Conservation (phyloP, 1,284 basidiomycete genomes). For the Anthracocystis setariae region DNA sequence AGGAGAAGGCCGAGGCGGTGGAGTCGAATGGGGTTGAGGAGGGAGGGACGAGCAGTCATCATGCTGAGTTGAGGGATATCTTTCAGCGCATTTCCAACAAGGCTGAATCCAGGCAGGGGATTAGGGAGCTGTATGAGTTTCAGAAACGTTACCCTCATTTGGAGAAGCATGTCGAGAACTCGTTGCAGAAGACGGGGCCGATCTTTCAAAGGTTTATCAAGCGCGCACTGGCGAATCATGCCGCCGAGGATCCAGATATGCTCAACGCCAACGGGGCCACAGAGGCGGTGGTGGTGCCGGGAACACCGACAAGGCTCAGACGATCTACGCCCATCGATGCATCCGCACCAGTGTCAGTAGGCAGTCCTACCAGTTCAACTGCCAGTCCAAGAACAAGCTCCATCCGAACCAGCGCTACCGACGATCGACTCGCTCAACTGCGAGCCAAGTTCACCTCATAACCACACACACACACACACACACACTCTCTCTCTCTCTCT, state of each 20-base stretch:
- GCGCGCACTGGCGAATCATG: slow-evolving; percentile 72
- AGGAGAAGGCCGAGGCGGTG: slow-evolving; percentile 68
- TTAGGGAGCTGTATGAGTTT: slow-evolving; percentile 95
- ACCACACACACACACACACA: too few relatives aligned
- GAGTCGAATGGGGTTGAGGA: slow-evolving; percentile 68
- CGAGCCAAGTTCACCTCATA: slow-evolving; percentile 56
- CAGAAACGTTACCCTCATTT: slow-evolving; percentile 91
- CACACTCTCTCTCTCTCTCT: too few relatives aligned
- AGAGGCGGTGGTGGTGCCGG: not conserved
- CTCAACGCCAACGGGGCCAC: not conserved
- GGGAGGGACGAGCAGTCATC: slow-evolving; percentile 73
- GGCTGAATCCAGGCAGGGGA: slow-evolving; percentile 84
- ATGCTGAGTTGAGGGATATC: slow-evolving; percentile 81
- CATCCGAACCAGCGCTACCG: slow-evolving; percentile 32
- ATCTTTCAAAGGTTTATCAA: slow-evolving; percentile 70
- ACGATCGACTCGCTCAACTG: slow-evolving; percentile 60
- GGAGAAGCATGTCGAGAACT: slow-evolving; percentile 76
- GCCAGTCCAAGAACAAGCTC: slow-evolving; percentile 23
- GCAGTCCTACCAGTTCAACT: slow-evolving; percentile 28
- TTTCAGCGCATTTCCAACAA: slow-evolving; percentile 86
- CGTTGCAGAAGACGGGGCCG: slow-evolving; percentile 69
- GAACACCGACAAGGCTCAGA: slow-evolving; percentile 13
- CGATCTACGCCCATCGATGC: slow-evolving; percentile 7
- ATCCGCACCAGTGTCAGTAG: slow-evolving; percentile 10
- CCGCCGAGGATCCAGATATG: slow-evolving; percentile 82